These are phyloP conservation scores for Penicillium fuscoglaucum DNA, from an alignment of 2,329 filamentous ascomycete genomes.

Conservation along the genomic window DNA sequence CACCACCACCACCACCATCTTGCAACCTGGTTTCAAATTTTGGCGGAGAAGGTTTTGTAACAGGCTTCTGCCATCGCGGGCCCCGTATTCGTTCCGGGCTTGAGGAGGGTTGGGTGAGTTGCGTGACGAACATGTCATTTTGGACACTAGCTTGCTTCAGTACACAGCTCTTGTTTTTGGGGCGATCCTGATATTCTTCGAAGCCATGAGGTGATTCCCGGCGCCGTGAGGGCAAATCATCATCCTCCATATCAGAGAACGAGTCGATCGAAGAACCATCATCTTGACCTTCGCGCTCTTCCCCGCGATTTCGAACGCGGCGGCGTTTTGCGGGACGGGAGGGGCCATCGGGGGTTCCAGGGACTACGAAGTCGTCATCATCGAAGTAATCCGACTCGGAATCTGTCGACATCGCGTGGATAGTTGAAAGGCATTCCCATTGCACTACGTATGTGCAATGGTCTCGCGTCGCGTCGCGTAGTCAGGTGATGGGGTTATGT, in stretches of 20 bases:
- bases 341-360: conserved; percentile 21
- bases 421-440: background rate
- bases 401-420: conserved; percentile 31
- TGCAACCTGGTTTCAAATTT: conserved; percentile 12
- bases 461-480: conserved; percentile 12
- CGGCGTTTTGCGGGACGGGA: conserved; percentile 38
- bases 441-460: background rate
- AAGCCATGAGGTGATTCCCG: conserved; percentile 19
- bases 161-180: conserved; percentile 44
- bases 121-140: conserved; percentile 50
- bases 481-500: conserved; percentile 15
- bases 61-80: conserved; percentile 52
- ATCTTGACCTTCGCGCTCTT: conserved; percentile 14
- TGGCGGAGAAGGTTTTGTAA: conserved; percentile 26
- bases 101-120: conserved; percentile 50
- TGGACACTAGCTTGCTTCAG: conserved; percentile 42
- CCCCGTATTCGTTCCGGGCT: conserved; percentile 55
- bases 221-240: conserved; percentile 18
- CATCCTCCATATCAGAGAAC: conserved; percentile 24
- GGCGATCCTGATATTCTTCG: conserved; percentile 24
- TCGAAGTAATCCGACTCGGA: conserved; percentile 34
- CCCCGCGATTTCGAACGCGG: conserved; percentile 28
- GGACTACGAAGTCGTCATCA: conserved; percentile 34
- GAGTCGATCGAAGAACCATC: conserved; percentile 22
- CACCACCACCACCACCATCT: conserved; percentile 7